A percentile compares a stretch with the other conserved stretches of the same genome.
Conservation (phyloP, 2,329 filamentous ascomycete genomes). For the Lasiodiplodia citricola region DNA sequence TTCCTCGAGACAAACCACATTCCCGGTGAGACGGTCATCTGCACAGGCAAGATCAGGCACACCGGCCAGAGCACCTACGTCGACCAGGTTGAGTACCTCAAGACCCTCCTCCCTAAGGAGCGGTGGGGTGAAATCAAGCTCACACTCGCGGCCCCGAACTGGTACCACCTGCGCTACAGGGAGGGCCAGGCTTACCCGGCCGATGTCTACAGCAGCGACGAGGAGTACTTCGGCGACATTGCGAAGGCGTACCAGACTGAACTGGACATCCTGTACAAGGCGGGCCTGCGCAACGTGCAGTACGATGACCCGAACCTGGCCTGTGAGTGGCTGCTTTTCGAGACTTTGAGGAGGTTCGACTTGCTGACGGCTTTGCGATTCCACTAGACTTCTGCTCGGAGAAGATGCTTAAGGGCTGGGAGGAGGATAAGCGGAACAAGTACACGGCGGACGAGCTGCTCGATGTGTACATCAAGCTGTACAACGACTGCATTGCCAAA, state of each 20-base stretch:
- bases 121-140: slow-evolving; percentile 68
- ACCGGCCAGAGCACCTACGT: slow-evolving; percentile 58
- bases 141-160: slow-evolving; percentile 68
- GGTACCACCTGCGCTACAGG: slow-evolving; percentile 69
- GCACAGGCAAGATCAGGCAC: slow-evolving; percentile 62
- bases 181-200: slow-evolving; percentile 53
- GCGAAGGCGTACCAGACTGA: slow-evolving; percentile 50
- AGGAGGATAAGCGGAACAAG: slow-evolving; percentile 68
- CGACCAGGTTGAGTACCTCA: slow-evolving; percentile 63
- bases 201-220: slow-evolving; percentile 48
- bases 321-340: slow-evolving; percentile 32
- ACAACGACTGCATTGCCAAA: slow-evolving; percentile 70
- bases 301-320: slow-evolving; percentile 53
- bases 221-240: slow-evolving; percentile 51
- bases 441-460: slow-evolving; percentile 70
- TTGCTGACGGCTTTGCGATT: slow-evolving; percentile 1
- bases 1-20: slow-evolving; percentile 63
- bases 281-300: slow-evolving; percentile 50
- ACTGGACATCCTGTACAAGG: slow-evolving; percentile 51
- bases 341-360: neutral
- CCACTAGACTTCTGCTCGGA: slow-evolving; percentile 39
- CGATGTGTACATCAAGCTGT: slow-evolving; percentile 74
- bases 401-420: slow-evolving; percentile 40
- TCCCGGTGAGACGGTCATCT: slow-evolving; percentile 60
- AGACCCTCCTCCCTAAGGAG: slow-evolving; percentile 61